Evolutionary conservation across 441 rosid genomes (phyloP), one percentile per base, ranked within the genome.

Genomic region (Flueggea neowawraea): DNA sequence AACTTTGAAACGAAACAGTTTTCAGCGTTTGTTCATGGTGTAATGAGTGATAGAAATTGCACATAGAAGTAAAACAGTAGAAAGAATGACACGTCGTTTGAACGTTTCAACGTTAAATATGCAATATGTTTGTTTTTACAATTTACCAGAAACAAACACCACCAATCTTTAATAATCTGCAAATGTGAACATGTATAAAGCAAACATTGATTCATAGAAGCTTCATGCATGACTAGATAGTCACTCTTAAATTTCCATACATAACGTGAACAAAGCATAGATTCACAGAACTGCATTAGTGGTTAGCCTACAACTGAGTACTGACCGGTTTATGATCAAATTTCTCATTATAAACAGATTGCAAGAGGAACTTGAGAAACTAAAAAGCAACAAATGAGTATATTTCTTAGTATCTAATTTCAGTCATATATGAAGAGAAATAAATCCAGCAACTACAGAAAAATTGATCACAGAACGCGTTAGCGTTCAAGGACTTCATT

Each of bases 241-340:
- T 36, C 41, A 36, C 9, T 36, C 41, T 36, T 5, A 36, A 36
- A 36, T 36, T 36, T 36, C 41, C 9, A 28, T 43, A 54, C 31
- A 39, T 63, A 54, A 62, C 57, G 70, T 55, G 41, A 64, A 32
- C 22, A 22, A 22, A 22, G 28, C 2, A 22, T 22, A 52, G 16
- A 59, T 61, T 60, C 61, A 56, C 47, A 50, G 57, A 65, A 62
- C 63, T 73, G 57, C 70, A 55, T 60, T 50, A 44, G 44, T 39
- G 31, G 75, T 75, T 70, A 70, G 69, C 65, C 80, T 75, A 73
- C 3, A 16, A 69, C 73, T 65, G 63, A 22, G 28, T 22, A 43
- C 58, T 57, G 48, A 14, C 33, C 45, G 33, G 31, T 57, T 56
- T 45, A 75, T 66, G 66, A 72, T 69, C 70, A 22, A 22, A 22